phyloP scores from a whole-genome alignment of 805 yeast species.

The Pichia californica region DNA sequence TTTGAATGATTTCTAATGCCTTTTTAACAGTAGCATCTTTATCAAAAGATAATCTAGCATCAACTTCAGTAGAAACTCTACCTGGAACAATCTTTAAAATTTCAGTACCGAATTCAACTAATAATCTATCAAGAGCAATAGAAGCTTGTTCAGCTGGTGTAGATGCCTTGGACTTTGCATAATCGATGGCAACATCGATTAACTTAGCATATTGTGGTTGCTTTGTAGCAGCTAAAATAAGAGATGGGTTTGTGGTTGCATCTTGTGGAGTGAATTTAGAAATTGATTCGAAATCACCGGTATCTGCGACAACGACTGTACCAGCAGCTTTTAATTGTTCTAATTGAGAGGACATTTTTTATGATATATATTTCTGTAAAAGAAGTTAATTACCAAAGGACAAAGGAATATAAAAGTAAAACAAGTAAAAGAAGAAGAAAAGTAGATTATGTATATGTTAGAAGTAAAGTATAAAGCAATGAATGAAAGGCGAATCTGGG shows the following conservation, averaged over 20 bases:
- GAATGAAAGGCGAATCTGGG: too few species aligned
- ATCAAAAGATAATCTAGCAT: conserved; percentile 95
- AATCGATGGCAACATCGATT: conserved; percentile 85
- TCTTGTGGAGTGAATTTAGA: conserved; percentile 98
- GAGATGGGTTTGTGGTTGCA: conserved; percentile 97
- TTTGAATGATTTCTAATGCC: conserved; percentile 83
- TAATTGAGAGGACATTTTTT: conserved; percentile 61
- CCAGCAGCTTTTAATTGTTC: conserved; percentile 94
- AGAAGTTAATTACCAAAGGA: too few species aligned
- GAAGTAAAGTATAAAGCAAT: too few species aligned
- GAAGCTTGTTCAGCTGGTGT: conserved; percentile 63
- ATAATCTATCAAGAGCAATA: conserved; percentile 81
- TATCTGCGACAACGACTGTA: conserved; percentile 95
- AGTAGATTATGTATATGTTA: too few species aligned
- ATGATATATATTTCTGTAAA: background rate
- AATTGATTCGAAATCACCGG: conserved; percentile 97
- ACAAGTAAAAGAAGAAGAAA: background rate
- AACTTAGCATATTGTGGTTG: conserved; percentile 83
- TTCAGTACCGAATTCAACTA: conserved; percentile 94
- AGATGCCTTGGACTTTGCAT: conserved; percentile 62
- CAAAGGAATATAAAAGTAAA: background rate
- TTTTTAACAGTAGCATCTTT: conserved; percentile 89
- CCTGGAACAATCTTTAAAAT: conserved; percentile 96
- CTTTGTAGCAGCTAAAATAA: conserved; percentile 92
- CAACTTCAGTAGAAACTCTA: conserved; percentile 98